Evolutionary conservation across 2,329 filamentous ascomycete genomes (phyloP).

Genomic region (Purpureocillium lavendulum): DNA sequence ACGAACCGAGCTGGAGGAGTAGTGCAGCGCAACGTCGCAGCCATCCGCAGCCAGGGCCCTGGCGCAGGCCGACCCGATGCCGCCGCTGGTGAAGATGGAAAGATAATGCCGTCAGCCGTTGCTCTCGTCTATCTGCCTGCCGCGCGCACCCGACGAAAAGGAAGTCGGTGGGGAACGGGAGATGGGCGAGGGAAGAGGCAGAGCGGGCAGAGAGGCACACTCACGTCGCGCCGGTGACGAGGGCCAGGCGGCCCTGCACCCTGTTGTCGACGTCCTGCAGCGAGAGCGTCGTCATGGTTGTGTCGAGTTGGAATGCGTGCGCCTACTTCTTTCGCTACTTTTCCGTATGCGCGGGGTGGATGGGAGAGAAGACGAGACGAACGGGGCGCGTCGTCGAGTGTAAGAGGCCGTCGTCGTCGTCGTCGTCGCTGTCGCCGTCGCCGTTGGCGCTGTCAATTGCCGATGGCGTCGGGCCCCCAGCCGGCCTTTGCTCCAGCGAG

Average conservation of each 20-base stretch:
- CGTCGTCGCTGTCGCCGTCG: no score
- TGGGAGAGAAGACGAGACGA: no score
- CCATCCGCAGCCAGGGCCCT: constrained; percentile 23
- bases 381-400: no score
- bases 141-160: no score
- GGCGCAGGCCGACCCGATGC: constrained; percentile 24
- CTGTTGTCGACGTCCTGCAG: constrained; percentile 15
- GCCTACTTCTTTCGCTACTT: no score
- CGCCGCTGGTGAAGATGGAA: constrained; percentile 16
- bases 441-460: not conserved
- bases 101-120: not conserved
- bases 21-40: constrained; percentile 25
- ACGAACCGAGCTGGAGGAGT: constrained; percentile 21
- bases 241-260: constrained; percentile 18
- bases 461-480: not conserved
- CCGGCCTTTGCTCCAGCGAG: no score
- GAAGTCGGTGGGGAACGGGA: no score
- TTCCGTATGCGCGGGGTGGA: no score
- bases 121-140: no score
- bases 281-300: constrained; percentile 11
- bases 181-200: no score
- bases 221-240: constrained; percentile 24
- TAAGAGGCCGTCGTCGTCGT: no score
- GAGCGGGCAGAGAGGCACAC: not conserved
- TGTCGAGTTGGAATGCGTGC: no score